Conservation (phyloP, 176 grass and related monocot genomes). For the Pontederia crassipes region DNA sequence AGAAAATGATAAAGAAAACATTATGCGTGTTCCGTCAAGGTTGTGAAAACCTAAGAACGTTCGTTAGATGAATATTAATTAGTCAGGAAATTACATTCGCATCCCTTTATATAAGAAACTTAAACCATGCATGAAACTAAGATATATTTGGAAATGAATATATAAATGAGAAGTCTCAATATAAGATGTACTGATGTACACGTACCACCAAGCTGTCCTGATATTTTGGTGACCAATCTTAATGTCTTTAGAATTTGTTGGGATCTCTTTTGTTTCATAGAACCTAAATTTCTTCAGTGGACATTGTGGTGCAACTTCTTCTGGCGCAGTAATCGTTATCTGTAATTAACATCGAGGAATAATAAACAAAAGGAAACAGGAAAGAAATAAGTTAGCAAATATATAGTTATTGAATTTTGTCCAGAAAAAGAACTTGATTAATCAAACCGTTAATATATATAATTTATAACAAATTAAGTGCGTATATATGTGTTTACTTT, state of each 20-base stretch:
- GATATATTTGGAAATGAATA: constrained; percentile 4
- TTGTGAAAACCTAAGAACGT: neutral
- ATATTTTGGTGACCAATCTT: constrained; percentile 26
- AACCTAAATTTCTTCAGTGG: constrained; percentile 50
- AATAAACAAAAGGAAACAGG: too few relatives aligned
- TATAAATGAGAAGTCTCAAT: constrained; percentile 2
- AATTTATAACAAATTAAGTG: too few relatives aligned
- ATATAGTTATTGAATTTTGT: too few relatives aligned
- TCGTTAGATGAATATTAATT: neutral
- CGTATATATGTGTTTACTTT: too few relatives aligned
- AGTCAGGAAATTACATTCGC: too few relatives aligned
- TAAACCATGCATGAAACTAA: neutral
- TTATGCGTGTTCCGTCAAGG: neutral
- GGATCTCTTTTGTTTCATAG: constrained; percentile 31
- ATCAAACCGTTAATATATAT: too few relatives aligned
- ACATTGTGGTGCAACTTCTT: constrained; percentile 31
- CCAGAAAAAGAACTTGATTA: too few relatives aligned
- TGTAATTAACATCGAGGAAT: neutral
- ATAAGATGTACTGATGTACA: neutral
- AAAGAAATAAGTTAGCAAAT: too few relatives aligned
- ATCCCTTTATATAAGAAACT: too few relatives aligned
- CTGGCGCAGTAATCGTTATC: constrained; percentile 29
- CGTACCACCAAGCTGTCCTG: constrained; percentile 51
- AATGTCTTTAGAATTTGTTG: constrained; percentile 29
- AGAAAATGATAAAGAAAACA: neutral